A percentile compares a stretch with the other conserved stretches of the same genome.
phyloP scores from a whole-genome alignment of 352 stramenopile species.

The Phytophthora europaea region DNA sequence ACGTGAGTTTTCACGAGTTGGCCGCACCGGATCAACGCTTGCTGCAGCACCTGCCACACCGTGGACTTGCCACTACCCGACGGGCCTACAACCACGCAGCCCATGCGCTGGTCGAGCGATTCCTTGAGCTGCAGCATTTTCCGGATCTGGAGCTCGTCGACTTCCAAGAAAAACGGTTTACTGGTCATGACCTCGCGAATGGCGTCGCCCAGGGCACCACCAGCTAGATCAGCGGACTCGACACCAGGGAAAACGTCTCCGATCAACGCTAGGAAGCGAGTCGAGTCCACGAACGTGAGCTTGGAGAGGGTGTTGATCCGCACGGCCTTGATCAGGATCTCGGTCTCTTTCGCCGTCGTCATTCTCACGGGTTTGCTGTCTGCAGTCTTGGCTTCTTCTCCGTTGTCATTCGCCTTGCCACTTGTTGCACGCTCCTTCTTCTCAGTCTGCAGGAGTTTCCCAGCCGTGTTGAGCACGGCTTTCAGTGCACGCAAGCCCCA shows the following conservation, averaged over 20 bases:
- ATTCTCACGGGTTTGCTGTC: conserved; percentile 47
- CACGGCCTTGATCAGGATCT: conserved; percentile 96
- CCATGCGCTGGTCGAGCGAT: conserved; percentile 95
- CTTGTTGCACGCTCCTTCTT: conserved; percentile 72
- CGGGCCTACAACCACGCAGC: conserved; percentile 95
- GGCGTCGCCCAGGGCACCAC: conserved; percentile 84
- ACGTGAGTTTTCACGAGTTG: conserved; percentile 94
- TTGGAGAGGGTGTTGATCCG: conserved; percentile 97
- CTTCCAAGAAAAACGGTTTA: conserved; percentile 90
- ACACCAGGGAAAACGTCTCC: conserved; percentile 95
- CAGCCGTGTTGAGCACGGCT: conserved; percentile 94
- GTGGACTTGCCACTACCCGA: conserved; percentile 95
- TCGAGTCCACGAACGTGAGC: conserved; percentile 94
- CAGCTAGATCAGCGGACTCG: conserved; percentile 79
- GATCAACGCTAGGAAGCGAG: conserved; percentile 93
- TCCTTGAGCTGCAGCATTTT: conserved; percentile 98
- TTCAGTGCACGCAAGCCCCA: conserved; percentile 95
- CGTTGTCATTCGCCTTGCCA: conserved; percentile 12
- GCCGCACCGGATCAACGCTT: conserved; percentile 86
- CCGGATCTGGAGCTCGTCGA: conserved; percentile 92
- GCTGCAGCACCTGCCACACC: conserved; percentile 94
- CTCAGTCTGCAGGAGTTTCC: conserved; percentile 89
- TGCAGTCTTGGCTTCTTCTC: conserved; percentile 27
- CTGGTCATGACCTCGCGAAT: conserved; percentile 92
- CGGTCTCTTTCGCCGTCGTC: conserved; percentile 82